Percentiles rank a stretch among this genome's conserved stretches.
These are phyloP conservation scores for Handroanthus guayacan DNA, from an alignment of 257 asterid species.

Conservation along the genomic window DNA sequence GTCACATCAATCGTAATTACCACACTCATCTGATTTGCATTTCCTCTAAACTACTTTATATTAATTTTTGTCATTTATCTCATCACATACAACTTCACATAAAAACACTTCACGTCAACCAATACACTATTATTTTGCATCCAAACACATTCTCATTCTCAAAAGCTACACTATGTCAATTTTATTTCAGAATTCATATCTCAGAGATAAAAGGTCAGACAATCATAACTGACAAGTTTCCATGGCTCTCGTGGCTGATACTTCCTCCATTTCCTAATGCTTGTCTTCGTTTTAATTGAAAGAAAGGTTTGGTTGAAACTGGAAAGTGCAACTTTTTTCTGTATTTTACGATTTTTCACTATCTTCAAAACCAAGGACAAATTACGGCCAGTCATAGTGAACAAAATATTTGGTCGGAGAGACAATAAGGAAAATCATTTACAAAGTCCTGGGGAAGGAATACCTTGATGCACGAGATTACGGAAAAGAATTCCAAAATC, in stretches of 20 bases:
- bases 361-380: slow-evolving; percentile 18
- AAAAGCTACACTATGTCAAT: too few species aligned
- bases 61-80: too few species aligned
- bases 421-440: slow-evolving; percentile 14
- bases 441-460: slow-evolving; percentile 10
- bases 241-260: background rate
- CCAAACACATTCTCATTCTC: too few species aligned
- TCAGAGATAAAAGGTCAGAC: too few species aligned
- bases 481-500: background rate
- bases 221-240: background rate
- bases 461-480: background rate
- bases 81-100: too few species aligned
- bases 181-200: too few species aligned
- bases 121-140: too few species aligned
- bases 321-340: background rate
- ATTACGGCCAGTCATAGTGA: background rate
- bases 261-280: background rate
- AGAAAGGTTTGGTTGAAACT: slow-evolving; percentile 18
- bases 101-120: too few species aligned
- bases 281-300: slow-evolving; percentile 3
- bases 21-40: too few species aligned
- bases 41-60: too few species aligned
- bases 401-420: background rate
- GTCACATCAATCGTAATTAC: too few species aligned
- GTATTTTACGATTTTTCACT: background rate